Evolutionary conservation across 2,329 filamentous ascomycete species (phyloP), one percentile per base, ranked within the genome.

Genomic region (Aspergillus sp.): DNA sequence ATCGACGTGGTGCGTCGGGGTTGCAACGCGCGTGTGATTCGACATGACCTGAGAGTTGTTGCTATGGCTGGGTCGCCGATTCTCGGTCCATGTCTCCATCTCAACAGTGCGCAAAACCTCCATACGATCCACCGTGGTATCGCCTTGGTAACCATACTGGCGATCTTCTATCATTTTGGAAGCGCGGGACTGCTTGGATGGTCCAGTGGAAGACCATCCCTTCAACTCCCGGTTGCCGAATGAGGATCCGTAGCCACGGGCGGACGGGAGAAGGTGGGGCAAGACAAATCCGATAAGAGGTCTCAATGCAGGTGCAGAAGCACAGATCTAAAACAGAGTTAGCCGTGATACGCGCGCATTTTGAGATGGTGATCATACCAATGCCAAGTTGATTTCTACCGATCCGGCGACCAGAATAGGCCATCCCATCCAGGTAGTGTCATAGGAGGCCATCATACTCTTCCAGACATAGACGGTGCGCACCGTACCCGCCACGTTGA

Each of bases 341-440:
- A 65, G 60, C 25, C 32, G 8, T 5, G 10, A 48, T 30, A 48
- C 25, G n/a, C 44, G n/a, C 50, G 17, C n/a, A 38, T 11, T 21
- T 3, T 5, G 11, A 10, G 17, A 13, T 13, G 13, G 6, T 15
- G 15, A 21, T 67, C 71, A 42, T 72, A 77, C 74, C 68, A 77
- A 58, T 6, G 73, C 74, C 15, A 76, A 57, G 21, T 70, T 73
- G 36, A 76, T 75, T 54, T 77, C 75, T 6, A 76, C 52, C 5
- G 66, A 60, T 3, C 72, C 73, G 13, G 73, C 64, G 3, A 76
- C 59, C 13, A 73, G 62, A 10, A 72, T 64, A 2, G 71, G 70
- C 74, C 73, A 77, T 30, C 68, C 73, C 13, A 70, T 44, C 75
- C 75, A 77, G 10, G 75, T 75, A 13, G 59, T 56, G 52, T 76